phyloP scores from a whole-genome alignment of 441 rosid genomes.

The Eutrema salsugineum region DNA sequence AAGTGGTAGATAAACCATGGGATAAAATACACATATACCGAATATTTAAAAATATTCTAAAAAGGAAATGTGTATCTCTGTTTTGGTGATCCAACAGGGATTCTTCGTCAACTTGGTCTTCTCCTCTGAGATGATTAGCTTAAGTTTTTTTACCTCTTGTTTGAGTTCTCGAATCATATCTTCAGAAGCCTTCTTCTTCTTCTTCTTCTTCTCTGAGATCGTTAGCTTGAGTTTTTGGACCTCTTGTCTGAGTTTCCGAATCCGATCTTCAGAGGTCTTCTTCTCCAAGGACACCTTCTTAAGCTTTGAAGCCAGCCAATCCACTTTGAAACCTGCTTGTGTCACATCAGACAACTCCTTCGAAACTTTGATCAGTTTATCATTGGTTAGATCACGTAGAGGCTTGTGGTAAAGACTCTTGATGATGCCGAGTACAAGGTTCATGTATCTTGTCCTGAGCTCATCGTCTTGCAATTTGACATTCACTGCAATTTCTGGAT shows the following conservation, averaged over 20 bases:
- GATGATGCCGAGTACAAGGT: conserved; percentile 3
- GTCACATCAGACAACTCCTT: not conserved
- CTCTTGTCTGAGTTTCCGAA: not conserved
- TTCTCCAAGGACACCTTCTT: not conserved
- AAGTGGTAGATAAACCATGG: no score
- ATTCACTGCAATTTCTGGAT: conserved; percentile 6
- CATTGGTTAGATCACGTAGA: not conserved
- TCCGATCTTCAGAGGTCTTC: conserved; percentile 12
- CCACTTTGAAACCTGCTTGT: conserved; percentile 6
- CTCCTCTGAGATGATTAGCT: no score
- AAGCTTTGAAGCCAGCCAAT: conserved; percentile 4
- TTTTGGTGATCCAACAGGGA: conserved; percentile 1
- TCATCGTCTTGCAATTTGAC: not conserved
- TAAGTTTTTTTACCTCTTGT: no score
- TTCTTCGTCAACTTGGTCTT: conserved; percentile 6
- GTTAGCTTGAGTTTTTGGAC: not conserved
- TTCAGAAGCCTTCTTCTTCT: no score
- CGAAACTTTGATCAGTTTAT: not conserved
- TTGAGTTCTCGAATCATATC: no score
- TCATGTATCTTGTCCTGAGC: not conserved
- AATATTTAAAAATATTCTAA: no score
- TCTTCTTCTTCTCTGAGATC: not conserved
- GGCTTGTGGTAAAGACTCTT: conserved; percentile 7
- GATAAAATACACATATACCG: no score
- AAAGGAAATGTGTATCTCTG: not conserved